Evolutionary conservation across 176 grass and related monocot species (phyloP).

Genomic region (Phoenix roebelenii): DNA sequence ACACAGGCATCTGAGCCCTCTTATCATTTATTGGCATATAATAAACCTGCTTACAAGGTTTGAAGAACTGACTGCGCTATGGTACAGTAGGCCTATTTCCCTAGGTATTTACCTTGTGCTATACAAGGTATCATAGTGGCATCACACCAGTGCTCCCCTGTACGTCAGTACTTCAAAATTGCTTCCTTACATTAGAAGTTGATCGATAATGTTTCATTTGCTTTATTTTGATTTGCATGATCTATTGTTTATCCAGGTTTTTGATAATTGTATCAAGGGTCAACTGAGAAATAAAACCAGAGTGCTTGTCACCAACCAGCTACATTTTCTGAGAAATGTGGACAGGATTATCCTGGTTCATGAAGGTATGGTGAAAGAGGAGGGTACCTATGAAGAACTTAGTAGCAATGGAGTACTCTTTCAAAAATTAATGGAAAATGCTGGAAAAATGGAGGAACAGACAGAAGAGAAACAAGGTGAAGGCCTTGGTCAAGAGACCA

Average conservation of each 20-base stretch:
- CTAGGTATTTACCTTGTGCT: no score
- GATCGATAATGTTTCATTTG: background rate
- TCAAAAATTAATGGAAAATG: slow-evolving; percentile 98
- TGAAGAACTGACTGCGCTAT: no score
- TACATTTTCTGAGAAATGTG: slow-evolving; percentile 93
- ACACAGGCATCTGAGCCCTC: no score
- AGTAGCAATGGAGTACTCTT: slow-evolving; percentile 70
- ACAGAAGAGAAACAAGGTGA: slow-evolving; percentile 65
- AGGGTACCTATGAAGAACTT: slow-evolving; percentile 96
- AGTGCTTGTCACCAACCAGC: slow-evolving; percentile 95
- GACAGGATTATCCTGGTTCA: slow-evolving; percentile 86
- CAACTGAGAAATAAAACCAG: slow-evolving; percentile 84
- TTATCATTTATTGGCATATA: no score
- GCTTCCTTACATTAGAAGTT: no score
- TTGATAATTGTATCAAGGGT: slow-evolving; percentile 96
- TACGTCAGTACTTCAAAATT: no score
- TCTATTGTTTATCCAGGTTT: slow-evolving; percentile 50
- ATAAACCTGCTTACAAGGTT: no score
- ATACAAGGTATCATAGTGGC: no score
- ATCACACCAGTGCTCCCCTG: no score
- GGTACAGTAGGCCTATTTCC: no score
- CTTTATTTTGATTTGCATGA: background rate
- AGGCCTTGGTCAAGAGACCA: slow-evolving; percentile 27
- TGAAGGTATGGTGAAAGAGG: slow-evolving; percentile 91
- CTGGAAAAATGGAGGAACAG: slow-evolving; percentile 99